Conservation (phyloP, 768 basidiomycete species). For the Trametes coccinea region DNA sequence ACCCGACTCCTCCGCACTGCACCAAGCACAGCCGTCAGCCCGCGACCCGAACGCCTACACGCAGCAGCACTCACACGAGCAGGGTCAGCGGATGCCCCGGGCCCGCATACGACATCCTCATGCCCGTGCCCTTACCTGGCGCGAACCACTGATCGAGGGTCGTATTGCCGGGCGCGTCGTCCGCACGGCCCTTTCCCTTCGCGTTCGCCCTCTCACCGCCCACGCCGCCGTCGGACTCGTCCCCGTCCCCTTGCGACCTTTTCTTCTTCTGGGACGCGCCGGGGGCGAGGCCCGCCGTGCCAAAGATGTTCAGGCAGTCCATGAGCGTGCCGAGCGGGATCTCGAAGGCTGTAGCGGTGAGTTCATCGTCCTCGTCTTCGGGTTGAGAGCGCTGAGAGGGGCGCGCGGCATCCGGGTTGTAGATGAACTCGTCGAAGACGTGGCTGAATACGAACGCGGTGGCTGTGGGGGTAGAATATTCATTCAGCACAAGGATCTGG, state of each 20-base stretch:
- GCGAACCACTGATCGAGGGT: conserved; percentile 63
- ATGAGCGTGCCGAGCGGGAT: conserved; percentile 81
- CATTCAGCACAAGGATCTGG: not conserved
- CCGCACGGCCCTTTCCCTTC: conserved; percentile 34
- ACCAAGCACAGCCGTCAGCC: not conserved
- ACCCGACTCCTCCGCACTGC: conserved; percentile 71
- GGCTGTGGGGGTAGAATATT: conserved; percentile 44
- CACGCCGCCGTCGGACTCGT: conserved; percentile 39
- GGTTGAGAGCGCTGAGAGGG: conserved; percentile 17
- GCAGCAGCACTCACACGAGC: conserved; percentile 54
- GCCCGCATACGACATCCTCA: conserved; percentile 84
- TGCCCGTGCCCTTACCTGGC: conserved; percentile 70
- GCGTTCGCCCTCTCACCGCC: conserved; percentile 28
- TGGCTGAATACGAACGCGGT: conserved; percentile 79
- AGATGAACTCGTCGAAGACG: conserved; percentile 80
- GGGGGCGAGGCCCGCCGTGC: conserved; percentile 54
- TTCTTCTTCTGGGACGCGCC: conserved; percentile 43
- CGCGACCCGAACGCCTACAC: not conserved
- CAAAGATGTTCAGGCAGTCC: conserved; percentile 93
- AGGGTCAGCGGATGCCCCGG: conserved; percentile 76
- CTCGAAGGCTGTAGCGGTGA: conserved; percentile 58
- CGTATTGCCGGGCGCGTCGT: conserved; percentile 28
- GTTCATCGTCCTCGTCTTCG: conserved; percentile 26
- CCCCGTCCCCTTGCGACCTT: conserved; percentile 53
- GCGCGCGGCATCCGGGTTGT: conserved; percentile 43